Evolutionary conservation across 2,329 filamentous ascomycete genomes (phyloP).

Genomic region (Curvularia eragrostidis): DNA sequence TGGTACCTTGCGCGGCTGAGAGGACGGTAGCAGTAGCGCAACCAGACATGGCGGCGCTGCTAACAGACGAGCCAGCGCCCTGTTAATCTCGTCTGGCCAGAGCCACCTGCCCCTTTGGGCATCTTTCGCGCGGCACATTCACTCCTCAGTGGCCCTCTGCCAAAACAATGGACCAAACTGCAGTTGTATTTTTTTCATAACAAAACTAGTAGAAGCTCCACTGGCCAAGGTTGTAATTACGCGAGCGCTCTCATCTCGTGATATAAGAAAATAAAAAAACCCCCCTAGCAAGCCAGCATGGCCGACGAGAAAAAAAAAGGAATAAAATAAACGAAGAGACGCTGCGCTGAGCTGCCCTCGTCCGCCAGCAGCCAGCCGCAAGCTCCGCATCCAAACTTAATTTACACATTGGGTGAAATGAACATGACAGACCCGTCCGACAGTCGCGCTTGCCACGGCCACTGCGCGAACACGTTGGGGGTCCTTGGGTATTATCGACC

Average conservation of each 20-base stretch:
- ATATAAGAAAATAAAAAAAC: conserved; percentile 28
- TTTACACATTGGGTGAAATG: conserved; percentile 52
- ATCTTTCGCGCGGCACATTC: neutral
- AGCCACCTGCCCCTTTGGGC: conserved; percentile 21
- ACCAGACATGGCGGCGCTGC: no score
- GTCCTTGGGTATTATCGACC: conserved; percentile 48
- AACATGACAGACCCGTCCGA: conserved; percentile 43
- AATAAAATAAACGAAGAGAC: conserved; percentile 31
- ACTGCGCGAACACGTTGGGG: conserved; percentile 30
- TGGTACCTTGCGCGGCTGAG: no score
- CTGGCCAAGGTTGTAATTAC: conserved; percentile 10
- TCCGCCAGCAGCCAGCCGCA: conserved; percentile 38
- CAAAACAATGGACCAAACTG: neutral
- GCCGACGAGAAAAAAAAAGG: conserved; percentile 35
- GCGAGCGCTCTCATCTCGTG: conserved; percentile 18
- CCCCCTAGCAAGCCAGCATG: conserved; percentile 31
- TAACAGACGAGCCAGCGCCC: no score
- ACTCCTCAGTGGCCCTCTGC: neutral
- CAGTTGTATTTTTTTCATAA: neutral
- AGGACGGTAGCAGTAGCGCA: no score
- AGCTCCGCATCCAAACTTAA: conserved; percentile 44
- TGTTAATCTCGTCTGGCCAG: conserved; percentile 35
- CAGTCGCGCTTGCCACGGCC: conserved; percentile 39
- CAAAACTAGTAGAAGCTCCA: conserved; percentile 2
- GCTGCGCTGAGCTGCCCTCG: conserved; percentile 38